Conservation (phyloP, 768 basidiomycete species). For the Xerocomellus amylosporus region DNA sequence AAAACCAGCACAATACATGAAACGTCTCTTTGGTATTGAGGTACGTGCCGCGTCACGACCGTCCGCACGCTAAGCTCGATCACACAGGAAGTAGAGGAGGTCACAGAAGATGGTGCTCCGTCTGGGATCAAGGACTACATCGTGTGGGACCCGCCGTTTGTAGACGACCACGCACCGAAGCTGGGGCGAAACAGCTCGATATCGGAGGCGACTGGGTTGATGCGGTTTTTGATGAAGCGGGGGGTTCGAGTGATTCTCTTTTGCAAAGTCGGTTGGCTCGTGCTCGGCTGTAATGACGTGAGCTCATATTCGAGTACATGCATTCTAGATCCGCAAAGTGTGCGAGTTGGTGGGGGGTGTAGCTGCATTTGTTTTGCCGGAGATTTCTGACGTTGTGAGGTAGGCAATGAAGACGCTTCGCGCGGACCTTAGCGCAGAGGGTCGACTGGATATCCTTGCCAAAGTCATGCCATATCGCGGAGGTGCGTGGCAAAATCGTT, state of each 20-base stretch:
- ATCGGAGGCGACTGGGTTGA: slow-evolving; percentile 65
- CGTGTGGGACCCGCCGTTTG: slow-evolving; percentile 68
- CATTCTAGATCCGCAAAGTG: slow-evolving; percentile 62
- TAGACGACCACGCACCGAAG: slow-evolving; percentile 52
- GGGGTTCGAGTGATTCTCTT: slow-evolving; percentile 86
- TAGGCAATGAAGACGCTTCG: slow-evolving; percentile 80
- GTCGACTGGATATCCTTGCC: slow-evolving; percentile 70
- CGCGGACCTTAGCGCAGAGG: slow-evolving; percentile 66
- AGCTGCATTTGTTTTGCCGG: background rate
- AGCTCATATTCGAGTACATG: background rate
- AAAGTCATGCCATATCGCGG: slow-evolving; percentile 82
- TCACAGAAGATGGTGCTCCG: slow-evolving; percentile 82
- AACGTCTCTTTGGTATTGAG: slow-evolving; percentile 65
- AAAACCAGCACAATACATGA: slow-evolving; percentile 75
- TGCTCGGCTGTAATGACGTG: background rate
- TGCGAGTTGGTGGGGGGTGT: slow-evolving; percentile 69
- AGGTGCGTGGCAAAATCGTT: slow-evolving; percentile 42
- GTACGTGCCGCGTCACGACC: slow-evolving; percentile 15
- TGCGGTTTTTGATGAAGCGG: slow-evolving; percentile 78
- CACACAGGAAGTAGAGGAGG: slow-evolving; percentile 53
- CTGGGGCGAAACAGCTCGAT: slow-evolving; percentile 59
- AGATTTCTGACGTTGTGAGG: slow-evolving; percentile 19
- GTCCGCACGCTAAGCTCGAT: background rate
- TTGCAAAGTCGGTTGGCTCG: slow-evolving; percentile 57
- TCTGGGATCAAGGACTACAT: slow-evolving; percentile 77